A percentile compares a stretch with the other conserved stretches of the same genome.
Evolutionary conservation across 495 filamentous ascomycete species (phyloP).

Genomic region (Hamigera avellanea): DNA sequence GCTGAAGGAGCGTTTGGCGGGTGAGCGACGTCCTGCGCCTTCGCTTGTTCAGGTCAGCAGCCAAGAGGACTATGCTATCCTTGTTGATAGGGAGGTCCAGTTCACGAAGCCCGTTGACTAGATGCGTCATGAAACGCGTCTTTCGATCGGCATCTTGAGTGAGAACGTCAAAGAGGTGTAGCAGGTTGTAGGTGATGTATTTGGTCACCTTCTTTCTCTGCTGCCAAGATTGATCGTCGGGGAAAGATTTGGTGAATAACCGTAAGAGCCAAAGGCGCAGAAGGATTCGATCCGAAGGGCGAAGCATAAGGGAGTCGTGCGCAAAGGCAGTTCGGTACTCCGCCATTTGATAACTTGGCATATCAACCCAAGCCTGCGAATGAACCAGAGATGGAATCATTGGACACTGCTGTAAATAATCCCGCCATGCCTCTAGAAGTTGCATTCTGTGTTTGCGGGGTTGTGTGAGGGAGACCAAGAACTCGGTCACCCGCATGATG

Average conservation of each 20-base stretch:
- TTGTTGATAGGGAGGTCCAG: conserved; percentile 23
- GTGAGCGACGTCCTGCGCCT: conserved; percentile 13
- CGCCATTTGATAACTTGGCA: not conserved
- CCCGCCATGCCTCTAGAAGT: conserved; percentile 20
- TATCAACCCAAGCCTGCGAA: conserved; percentile 18
- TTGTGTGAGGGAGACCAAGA: conserved; percentile 9
- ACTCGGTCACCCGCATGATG: conserved; percentile 26
- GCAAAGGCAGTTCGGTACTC: not conserved
- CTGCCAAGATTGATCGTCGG: conserved; percentile 12
- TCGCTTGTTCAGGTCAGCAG: conserved; percentile 15
- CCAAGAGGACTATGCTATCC: conserved; percentile 19
- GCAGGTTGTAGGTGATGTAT: conserved; percentile 12
- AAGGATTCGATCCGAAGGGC: conserved; percentile 16
- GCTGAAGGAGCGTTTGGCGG: conserved; percentile 13
- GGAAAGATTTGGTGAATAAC: conserved; percentile 13
- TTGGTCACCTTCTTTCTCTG: conserved; percentile 11
- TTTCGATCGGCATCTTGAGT: conserved; percentile 3
- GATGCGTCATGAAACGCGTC: conserved; percentile 14
- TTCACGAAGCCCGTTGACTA: conserved; percentile 20
- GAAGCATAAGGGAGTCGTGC: not conserved
- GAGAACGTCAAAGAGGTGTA: conserved; percentile 19
- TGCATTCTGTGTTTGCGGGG: conserved; percentile 5
- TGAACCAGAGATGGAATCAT: conserved; percentile 11
- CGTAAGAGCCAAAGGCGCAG: conserved; percentile 28
- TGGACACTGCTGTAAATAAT: conserved; percentile 15